Conservation (phyloP, 106 monocot genomes). For the Iris macrosiphon region DNA sequence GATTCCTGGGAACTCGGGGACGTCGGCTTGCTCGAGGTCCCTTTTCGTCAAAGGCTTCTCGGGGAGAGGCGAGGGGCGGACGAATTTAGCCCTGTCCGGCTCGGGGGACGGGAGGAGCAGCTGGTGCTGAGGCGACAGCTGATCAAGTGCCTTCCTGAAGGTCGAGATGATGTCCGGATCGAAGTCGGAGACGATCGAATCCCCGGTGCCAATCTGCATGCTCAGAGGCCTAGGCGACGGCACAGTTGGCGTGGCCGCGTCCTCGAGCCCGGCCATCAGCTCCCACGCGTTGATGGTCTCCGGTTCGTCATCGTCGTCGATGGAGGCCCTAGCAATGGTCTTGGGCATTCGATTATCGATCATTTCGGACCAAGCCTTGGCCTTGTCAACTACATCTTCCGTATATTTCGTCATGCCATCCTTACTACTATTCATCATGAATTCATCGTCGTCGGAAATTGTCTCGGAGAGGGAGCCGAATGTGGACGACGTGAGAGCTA, state of each 20-base stretch:
- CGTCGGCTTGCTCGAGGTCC: not conserved
- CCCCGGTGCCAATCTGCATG: not conserved
- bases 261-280: conserved; percentile 65
- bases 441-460: conserved; percentile 12
- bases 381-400: not conserved
- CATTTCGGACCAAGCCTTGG: not conserved
- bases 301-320: conserved; percentile 31
- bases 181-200: conserved; percentile 16
- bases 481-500: conserved; percentile 50
- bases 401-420: conserved; percentile 1
- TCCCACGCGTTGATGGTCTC: conserved; percentile 70
- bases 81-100: not conserved
- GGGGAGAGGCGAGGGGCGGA: too few species aligned
- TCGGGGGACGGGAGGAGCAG: not conserved
- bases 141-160: conserved; percentile 26
- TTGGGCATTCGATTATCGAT: conserved; percentile 3
- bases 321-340: conserved; percentile 31
- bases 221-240: conserved; percentile 1
- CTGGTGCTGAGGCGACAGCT: conserved; percentile 16
- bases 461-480: conserved; percentile 2
- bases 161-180: conserved; percentile 31
- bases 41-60: too few species aligned
- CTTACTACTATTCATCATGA: conserved; percentile 25
- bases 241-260: conserved; percentile 5
- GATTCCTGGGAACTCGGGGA: conserved; percentile 28